Evolutionary conservation across 2,329 filamentous ascomycete species (phyloP).

Genomic region (Blastomyces percursus): DNA sequence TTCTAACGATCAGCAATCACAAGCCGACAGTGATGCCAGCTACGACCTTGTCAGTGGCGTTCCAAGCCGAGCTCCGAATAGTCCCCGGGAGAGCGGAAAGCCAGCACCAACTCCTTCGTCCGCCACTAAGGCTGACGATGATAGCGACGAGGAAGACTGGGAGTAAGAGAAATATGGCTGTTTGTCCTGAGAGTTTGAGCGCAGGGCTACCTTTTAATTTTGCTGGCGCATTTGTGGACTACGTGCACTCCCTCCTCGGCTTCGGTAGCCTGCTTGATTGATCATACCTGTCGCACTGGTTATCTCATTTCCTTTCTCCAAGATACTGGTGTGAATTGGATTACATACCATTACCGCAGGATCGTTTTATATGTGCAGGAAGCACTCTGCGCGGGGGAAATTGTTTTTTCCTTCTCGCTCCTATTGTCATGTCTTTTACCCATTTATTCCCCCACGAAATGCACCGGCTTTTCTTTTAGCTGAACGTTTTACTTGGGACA

Average conservation of each 20-base stretch:
- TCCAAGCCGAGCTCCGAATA: conserved; percentile 64
- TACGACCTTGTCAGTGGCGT: conserved; percentile 86
- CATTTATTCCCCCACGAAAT: conserved; percentile 3
- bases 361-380: too few species aligned
- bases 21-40: conserved; percentile 86
- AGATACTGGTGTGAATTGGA: not conserved
- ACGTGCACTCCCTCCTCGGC: not conserved
- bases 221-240: not conserved
- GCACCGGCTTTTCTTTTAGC: not conserved
- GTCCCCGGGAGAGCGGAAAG: conserved; percentile 45
- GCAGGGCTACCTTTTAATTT: not conserved
- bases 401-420: not conserved
- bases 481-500: not conserved
- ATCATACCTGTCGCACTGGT: not conserved
- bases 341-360: not conserved
- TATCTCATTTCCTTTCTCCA: not conserved
- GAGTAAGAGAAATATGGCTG: conserved; percentile 40
- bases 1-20: conserved; percentile 80
- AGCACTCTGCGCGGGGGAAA: not conserved
- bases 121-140: conserved; percentile 39
- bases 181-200: not conserved
- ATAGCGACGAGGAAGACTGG: conserved; percentile 67
- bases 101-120: conserved; percentile 41
- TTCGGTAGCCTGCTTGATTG: not conserved
- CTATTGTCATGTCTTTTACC: not conserved